phyloP scores from a whole-genome alignment of 148 eudicot species.

The Simmondsia chinensis region DNA sequence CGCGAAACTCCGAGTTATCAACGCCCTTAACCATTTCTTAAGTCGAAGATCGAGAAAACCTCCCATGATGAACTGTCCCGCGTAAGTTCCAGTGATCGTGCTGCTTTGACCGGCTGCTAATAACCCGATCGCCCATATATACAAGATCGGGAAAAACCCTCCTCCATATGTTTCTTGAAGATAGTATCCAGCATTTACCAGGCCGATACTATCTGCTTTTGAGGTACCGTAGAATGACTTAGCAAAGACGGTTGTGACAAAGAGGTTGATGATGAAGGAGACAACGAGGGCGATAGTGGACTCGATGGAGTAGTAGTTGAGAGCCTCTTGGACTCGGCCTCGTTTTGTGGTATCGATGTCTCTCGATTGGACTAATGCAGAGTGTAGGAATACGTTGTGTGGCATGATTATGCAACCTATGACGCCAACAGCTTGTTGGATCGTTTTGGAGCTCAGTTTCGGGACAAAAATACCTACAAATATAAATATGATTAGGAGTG shows the following conservation, averaged over 20 bases:
- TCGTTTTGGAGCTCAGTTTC: conserved; percentile 77
- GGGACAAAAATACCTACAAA: conserved; percentile 72
- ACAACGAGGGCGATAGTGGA: conserved; percentile 61
- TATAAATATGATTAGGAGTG: neutral
- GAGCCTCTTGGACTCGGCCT: conserved; percentile 76
- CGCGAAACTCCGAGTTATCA: conserved; percentile 92
- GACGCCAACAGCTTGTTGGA: conserved; percentile 93
- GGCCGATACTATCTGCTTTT: conserved; percentile 70
- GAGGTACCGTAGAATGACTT: conserved; percentile 86
- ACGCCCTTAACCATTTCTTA: conserved; percentile 94
- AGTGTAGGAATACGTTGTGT: conserved; percentile 92
- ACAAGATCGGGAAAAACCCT: conserved; percentile 69
- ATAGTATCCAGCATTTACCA: conserved; percentile 78
- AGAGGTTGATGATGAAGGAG: conserved; percentile 82
- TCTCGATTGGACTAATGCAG: conserved; percentile 94
- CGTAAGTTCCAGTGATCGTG: conserved; percentile 96
- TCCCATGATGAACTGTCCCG: conserved; percentile 98
- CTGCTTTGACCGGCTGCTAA: conserved; percentile 99
- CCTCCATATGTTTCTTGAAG: conserved; percentile 89
- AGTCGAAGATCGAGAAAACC: conserved; percentile 73
- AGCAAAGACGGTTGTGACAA: conserved; percentile 88
- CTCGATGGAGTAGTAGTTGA: conserved; percentile 85
- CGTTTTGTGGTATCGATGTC: conserved; percentile 62
- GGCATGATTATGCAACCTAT: conserved; percentile 99
- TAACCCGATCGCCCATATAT: conserved; percentile 90